Base-by-base conservation (phyloP, 345 rosid genomes). In the Noccaea caerulescens region DNA sequence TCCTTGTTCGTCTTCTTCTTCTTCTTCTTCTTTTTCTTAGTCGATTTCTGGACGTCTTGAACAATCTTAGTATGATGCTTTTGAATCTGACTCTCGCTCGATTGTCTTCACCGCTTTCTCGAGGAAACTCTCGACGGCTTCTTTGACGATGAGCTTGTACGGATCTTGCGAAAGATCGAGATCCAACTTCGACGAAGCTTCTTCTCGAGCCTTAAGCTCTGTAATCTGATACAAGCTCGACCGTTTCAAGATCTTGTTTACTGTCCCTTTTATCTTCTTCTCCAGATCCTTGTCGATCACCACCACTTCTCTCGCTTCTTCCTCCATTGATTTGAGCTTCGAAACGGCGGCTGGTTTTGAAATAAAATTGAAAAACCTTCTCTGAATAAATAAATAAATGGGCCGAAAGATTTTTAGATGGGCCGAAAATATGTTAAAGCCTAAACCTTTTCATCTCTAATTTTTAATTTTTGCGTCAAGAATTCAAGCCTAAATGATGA, bases 121-220 rank as follows among this genome's bases (percentile, higher is more conserved):
- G 16, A 83, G 39, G 61, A 78, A 82, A 58, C 57, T 69, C 51
- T 75, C 77, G 2, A 82, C 80, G 5, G 70, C 72, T 7, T 69
- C 59, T 9, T 79, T 65, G 0, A 82, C 83, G 13, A 77, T 30
- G 5, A 59, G 46, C 52, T 76, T 80, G 66, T 72, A 80, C 6
- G 79, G 75, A 20, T 76, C 79, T 20, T 16, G 58, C 4, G 79
- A 49, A 8, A 80, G 81, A 32, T 80, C 77, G 13, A 78, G 72
- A n/a, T 51, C 68, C 27, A 83, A 59, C 33, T 80, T 64, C 4
- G 53, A 11, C 6, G 82, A 76, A 38, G 84, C 86, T 38, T 69
- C 43, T 1, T 83, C 81, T 38, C 86, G 63, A 2, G 77, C 82
- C 47, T 73, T 73, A 0, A 54, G 41, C 84, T 83, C 82, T 30